Evolutionary conservation across 257 asterid genomes (phyloP), one percentile per base, ranked within the genome.

Genomic region (Lavandula angustifolia): DNA sequence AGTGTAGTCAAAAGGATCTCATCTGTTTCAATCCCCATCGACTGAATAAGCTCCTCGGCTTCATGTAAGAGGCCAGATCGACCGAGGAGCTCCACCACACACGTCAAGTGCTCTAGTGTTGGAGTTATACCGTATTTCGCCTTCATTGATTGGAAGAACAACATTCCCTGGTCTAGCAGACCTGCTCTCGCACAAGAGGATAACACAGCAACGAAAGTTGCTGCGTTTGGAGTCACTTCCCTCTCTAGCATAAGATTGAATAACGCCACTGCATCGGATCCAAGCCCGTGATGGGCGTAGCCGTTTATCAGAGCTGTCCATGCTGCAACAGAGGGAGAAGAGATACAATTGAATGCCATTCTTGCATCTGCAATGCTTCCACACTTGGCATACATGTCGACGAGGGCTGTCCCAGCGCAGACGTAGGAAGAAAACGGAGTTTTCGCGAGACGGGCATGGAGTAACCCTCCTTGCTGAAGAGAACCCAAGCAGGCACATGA

Each of bases 331-430:
- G 80, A 80, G 32, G 98, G 94, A 54, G 57, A 75, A 56, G 79
- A 68, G 62, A 81, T 73, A 81, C 71, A 70, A 57, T 53, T 48
- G 68, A 91, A 91, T 0, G 94, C 85, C 29, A 65, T 65, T 33
- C 60, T 72, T 34, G 96, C 91, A 56, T 83, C 85, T 6, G 69
- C 47, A 51, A 91, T 76, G 86, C 87, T 84, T 61, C 98, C 95
- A 67, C 95, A 84, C 76, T 83, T 91, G 48, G 95, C 77, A 67
- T 91, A 91, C 96, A 91, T 88, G 76, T 88, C 92, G 34, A 81
- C 71, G 1, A 91, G 89, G 50, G 96, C 84, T 16, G 98, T 84
- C 46, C 85, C 95, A 14, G 84, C 87, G 58, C 76, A 81, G 9
- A 79, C 78, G 62, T 76, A 66, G 41, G 78, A 72, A 64, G 82